These are phyloP conservation scores for Enterocytospora artemiae DNA, from an alignment of 371 early-diverging fungal species.

Conservation along the genomic window DNA sequence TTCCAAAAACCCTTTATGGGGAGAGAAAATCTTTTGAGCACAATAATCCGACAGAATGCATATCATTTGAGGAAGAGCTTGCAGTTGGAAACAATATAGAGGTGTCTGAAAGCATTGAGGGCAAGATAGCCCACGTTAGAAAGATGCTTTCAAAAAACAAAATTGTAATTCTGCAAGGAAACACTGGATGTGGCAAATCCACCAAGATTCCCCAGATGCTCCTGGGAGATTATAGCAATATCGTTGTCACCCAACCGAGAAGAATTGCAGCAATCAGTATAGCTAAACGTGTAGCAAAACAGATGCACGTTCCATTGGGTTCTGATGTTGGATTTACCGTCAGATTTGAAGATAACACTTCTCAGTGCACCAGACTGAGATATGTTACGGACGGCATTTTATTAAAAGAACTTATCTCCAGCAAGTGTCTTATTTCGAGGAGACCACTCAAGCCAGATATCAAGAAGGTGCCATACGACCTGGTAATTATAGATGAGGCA, in stretches of 20 bases:
- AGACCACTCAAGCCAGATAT: conserved; percentile 73
- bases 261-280: conserved; percentile 92
- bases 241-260: conserved; percentile 92
- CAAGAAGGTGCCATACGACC: conserved; percentile 74
- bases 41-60: too few relatives aligned
- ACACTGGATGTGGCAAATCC: conserved; percentile 97
- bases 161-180: conserved; percentile 79
- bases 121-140: conserved; percentile 10
- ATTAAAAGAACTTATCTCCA: conserved; percentile 64
- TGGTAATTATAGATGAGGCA: conserved; percentile 91
- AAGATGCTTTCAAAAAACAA: conserved; percentile 56
- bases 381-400: conserved; percentile 98
- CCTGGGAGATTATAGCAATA: conserved; percentile 62
- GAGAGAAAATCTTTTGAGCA: too few relatives aligned
- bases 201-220: conserved; percentile 91
- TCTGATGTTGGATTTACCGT: conserved; percentile 78
- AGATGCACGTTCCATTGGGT: conserved; percentile 63
- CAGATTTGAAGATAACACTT: conserved; percentile 73
- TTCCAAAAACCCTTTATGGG: too few relatives aligned
- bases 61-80: too few relatives aligned
- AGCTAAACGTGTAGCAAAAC: conserved; percentile 78
- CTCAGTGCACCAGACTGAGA: conserved; percentile 72
- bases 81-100: too few relatives aligned
- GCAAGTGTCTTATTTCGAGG: background rate
- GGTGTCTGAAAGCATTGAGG: conserved; percentile 9